Evolutionary conservation across 345 rosid species (phyloP).

Genomic region (Jatropha curcas): DNA sequence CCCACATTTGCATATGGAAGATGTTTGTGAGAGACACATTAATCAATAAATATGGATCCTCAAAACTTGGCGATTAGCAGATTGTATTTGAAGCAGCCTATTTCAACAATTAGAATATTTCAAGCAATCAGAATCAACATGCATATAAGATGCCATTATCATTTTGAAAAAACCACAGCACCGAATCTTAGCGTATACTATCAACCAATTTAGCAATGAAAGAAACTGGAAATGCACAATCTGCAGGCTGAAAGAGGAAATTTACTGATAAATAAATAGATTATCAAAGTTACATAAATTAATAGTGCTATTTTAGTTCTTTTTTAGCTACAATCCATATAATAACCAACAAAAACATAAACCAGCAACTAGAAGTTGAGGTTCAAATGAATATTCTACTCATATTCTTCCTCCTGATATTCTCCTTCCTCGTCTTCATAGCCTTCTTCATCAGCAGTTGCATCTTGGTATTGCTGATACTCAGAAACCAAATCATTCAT

Average conservation of each 20-base stretch:
- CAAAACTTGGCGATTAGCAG: too few relatives aligned
- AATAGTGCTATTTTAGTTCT: too few relatives aligned
- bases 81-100: too few relatives aligned
- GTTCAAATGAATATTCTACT: slow-evolving; percentile 6
- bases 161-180: too few relatives aligned
- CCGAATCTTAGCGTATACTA: too few relatives aligned
- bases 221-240: background rate
- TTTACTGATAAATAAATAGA: background rate
- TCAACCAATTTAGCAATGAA: too few relatives aligned
- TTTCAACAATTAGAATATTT: too few relatives aligned
- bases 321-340: background rate
- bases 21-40: too few relatives aligned
- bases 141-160: too few relatives aligned
- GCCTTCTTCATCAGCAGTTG: slow-evolving; percentile 31
- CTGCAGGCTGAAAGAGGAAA: background rate
- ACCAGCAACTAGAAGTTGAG: slow-evolving; percentile 31
- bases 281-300: slow-evolving; percentile 7
- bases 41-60: too few relatives aligned
- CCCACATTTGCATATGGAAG: too few relatives aligned
- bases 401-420: slow-evolving; percentile 22
- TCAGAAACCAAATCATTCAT: slow-evolving; percentile 35
- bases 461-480: slow-evolving; percentile 36
- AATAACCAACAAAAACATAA: background rate
- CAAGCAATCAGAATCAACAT: too few relatives aligned
- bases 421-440: slow-evolving; percentile 28